A percentile compares a stretch with the other conserved stretches of the same genome.
Evolutionary conservation across 2,329 filamentous ascomycete genomes (phyloP).

Genomic region (Sporothrix schenckii): DNA sequence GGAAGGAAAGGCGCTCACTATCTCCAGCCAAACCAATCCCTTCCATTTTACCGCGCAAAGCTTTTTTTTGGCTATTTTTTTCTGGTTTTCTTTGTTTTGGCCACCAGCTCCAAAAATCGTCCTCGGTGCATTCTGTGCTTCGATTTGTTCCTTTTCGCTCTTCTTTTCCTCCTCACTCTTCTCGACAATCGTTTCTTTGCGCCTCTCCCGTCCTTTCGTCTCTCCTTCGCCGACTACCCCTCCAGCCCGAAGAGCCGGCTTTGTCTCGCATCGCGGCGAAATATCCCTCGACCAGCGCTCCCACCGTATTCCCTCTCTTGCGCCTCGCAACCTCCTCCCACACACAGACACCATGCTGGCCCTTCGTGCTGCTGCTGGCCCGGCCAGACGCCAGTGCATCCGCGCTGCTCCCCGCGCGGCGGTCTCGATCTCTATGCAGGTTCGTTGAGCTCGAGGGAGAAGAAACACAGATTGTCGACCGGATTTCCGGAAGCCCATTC

Average conservation of each 20-base stretch:
- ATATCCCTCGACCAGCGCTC: conserved; percentile 17
- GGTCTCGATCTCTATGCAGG: conserved; percentile 57
- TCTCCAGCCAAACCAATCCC: conserved; percentile 27
- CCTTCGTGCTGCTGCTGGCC: conserved; percentile 74
- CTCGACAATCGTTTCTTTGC: not conserved
- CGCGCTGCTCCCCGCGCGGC: conserved; percentile 65
- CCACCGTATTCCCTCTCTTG: conserved; percentile 5
- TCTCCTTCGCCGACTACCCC: not conserved
- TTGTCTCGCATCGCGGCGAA: conserved; percentile 19
- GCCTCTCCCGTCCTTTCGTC: not conserved
- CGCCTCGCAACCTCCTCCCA: not conserved
- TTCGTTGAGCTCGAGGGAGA: conserved; percentile 47
- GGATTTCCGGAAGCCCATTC: not conserved
- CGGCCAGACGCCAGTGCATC: conserved; percentile 77
- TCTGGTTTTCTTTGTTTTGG: conserved; percentile 9
- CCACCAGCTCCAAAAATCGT: conserved; percentile 25
- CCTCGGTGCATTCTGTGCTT: conserved; percentile 11
- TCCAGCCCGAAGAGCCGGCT: not conserved
- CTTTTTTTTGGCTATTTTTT: conserved; percentile 23
- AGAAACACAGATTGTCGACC: not conserved
- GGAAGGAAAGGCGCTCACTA: conserved; percentile 18
- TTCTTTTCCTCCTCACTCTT: not conserved
- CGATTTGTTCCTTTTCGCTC: conserved; percentile 15
- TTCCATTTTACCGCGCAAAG: conserved; percentile 31
- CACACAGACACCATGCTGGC: conserved; percentile 69